Percentiles rank a stretch among this genome's conserved stretches.
Conservation (phyloP, 2,329 filamentous ascomycete species). For the Aspergillus caelatus region DNA sequence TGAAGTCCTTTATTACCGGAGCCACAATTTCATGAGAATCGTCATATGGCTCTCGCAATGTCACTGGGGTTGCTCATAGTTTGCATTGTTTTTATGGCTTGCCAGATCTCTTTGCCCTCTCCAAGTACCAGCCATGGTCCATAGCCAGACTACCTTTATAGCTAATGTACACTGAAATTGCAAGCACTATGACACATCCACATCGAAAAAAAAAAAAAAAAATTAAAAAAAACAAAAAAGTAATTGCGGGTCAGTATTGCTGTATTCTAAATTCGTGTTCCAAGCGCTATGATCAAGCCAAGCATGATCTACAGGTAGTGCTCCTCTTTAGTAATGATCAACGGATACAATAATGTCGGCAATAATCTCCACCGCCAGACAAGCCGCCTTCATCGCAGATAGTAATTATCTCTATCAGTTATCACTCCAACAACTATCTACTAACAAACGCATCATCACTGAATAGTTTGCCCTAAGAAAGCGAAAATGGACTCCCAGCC, state of each 20-base stretch:
- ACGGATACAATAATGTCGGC: conserved; percentile 14
- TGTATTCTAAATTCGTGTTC: background rate
- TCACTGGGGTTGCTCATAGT: background rate
- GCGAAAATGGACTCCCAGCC: conserved; percentile 38
- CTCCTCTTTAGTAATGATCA: background rate
- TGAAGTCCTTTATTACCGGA: background rate
- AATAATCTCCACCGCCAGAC: conserved; percentile 16
- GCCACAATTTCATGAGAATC: background rate
- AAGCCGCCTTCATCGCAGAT: conserved; percentile 17
- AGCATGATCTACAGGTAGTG: background rate
- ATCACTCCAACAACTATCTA: background rate
- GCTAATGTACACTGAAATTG: background rate
- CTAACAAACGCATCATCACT: conserved; percentile 10
- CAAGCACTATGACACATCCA: background rate
- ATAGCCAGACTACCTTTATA: background rate
- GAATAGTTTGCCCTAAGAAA: background rate
- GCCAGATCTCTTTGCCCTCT: background rate
- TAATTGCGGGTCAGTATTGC: background rate
- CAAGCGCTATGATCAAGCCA: background rate
- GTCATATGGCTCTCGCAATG: background rate
- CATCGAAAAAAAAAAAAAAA: background rate
- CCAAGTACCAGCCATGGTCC: background rate
- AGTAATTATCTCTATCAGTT: conserved; percentile 1
- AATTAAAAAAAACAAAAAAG: no score
- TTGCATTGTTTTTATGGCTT: background rate